Base-by-base conservation (phyloP, 2,329 filamentous ascomycete species). In the Didymella glomerata region DNA sequence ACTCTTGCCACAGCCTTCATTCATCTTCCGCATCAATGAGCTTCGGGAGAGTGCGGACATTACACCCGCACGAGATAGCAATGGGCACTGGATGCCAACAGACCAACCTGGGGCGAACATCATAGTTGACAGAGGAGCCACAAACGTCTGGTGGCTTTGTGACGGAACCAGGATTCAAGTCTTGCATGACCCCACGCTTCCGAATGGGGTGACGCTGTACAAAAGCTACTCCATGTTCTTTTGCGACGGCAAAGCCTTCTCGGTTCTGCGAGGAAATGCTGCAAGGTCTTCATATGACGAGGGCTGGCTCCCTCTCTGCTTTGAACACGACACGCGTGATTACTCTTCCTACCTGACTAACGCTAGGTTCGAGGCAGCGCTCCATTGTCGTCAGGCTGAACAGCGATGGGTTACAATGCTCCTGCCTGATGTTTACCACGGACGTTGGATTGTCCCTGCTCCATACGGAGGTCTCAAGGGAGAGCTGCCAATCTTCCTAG, bases 401-500 rank as follows among this genome's bases (percentile, higher is more conserved):
- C 66, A 68, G 27, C 3, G 0, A 1, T 73, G 72, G 72, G 34
- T 58, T 4, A 14, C 3, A 1, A 59, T 70, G 61, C 62, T 75
- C 2, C 40, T 76, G 2, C 72, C 73, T 0, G 57, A 69, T 24
- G 68, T 64, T 1, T 72, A 75, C 38, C 70, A 73, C 34, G 45
- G 50, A n/a, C 28, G 10, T n/a, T n/a, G n/a, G n/a, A n/a, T n/a
- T n/a, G n/a, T n/a, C n/a, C n/a, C n/a, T n/a, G n/a, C n/a, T n/a
- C n/a, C n/a, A n/a, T 8, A 42, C 0, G 73, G 73, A 9, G 72
- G 66, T 0, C 46, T 78, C 3, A 68, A 45, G 13, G 75, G 76
- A 5, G 74, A 78, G 2, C 50, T 78, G 1, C 61, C 72, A 0
- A 70, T 78, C 8, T 69, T 78, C 40, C 60, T 77, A 1, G 72